These are phyloP conservation scores for Elaphomyces granulatus DNA, from an alignment of 495 filamentous ascomycete genomes.

Conservation along the genomic window DNA sequence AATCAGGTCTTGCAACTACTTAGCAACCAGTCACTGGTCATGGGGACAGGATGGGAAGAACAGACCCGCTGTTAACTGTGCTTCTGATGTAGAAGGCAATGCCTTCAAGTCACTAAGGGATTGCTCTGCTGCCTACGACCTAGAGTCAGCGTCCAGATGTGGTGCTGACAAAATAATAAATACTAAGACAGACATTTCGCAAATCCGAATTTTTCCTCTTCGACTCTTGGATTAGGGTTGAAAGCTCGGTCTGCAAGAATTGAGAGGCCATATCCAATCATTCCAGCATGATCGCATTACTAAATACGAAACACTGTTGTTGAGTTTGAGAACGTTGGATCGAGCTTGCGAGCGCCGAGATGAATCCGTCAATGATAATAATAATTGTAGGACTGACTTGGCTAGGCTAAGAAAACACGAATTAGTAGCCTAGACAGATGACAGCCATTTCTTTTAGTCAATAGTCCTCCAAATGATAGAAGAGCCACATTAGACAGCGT, in stretches of 20 bases:
- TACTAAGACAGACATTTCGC: slow-evolving; percentile 46
- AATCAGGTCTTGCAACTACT: slow-evolving; percentile 52
- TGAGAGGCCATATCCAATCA: slow-evolving; percentile 69
- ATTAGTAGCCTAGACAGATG: too few species aligned
- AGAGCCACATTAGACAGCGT: too few species aligned
- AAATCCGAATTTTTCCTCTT: slow-evolving; percentile 85
- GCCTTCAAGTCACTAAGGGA: slow-evolving; percentile 80
- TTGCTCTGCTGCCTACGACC: slow-evolving; percentile 72
- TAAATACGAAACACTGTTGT: too few species aligned
- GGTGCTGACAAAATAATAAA: background rate
- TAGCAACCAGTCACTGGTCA: slow-evolving; percentile 6
- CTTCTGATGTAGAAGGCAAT: slow-evolving; percentile 60
- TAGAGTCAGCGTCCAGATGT: slow-evolving; percentile 9
- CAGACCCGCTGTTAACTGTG: slow-evolving; percentile 72
- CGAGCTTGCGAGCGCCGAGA: too few species aligned
- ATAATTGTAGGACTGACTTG: too few species aligned
- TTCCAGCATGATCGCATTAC: background rate
- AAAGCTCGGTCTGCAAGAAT: slow-evolving; percentile 76
- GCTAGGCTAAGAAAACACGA: too few species aligned
- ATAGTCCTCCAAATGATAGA: too few species aligned
- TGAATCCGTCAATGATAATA: too few species aligned
- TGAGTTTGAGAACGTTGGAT: too few species aligned
- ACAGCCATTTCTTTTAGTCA: too few species aligned
- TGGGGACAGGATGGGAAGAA: background rate
- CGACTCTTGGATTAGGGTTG: slow-evolving; percentile 87